Base-by-base conservation (phyloP, 306 rosid genomes). In the Mimosa bimucronata region DNA sequence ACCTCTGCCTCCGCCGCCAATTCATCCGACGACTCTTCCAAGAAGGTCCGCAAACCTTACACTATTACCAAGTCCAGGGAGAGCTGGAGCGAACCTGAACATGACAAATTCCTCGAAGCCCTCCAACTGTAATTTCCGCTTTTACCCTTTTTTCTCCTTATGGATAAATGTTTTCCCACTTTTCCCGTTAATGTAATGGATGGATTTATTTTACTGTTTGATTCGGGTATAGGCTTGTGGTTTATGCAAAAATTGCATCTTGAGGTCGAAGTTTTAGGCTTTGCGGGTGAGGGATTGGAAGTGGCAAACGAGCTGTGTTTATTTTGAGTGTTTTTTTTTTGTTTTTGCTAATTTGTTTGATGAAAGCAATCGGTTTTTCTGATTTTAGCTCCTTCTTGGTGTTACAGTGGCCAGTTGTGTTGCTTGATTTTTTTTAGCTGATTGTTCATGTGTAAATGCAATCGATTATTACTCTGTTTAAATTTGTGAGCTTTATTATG, bases 31-130 rank as follows among this genome's bases (percentile, higher is more conserved):
- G 98, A 93, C 78, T 81, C 64, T 15, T 29, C 83, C 8, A 93
- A 91, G 97, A 95, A 95, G 89, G 85, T 90, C 71, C 91, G 98
- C 0, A 95, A 95, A 61, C 98, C 98, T 3, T 95, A 95, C 83
- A 95, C 99, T 37, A 95, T 95, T 16, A 93, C 98, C 76, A 95
- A 95, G 94, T 93, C 99, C 48, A 83, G 99, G 70, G 99, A 95
- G 88, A 95, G 95, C 89, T 95, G 97, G 98, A 92, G 96, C 9
- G 98, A 95, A 58, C 98, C 98, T 0, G 98, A 95, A 84, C 99
- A 95, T 66, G 99, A 95, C 85, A 95, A 95, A 86, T 95, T 95
- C 64, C 96, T 93, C 34, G 99, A 95, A 87, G 99, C 99, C 16
- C 94, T 95, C 23, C 99, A 95, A 79, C 88, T 95, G 99, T 95